Base-by-base conservation (phyloP, 2,329 filamentous ascomycete species). In the Pseudodiploospora longispora region DNA sequence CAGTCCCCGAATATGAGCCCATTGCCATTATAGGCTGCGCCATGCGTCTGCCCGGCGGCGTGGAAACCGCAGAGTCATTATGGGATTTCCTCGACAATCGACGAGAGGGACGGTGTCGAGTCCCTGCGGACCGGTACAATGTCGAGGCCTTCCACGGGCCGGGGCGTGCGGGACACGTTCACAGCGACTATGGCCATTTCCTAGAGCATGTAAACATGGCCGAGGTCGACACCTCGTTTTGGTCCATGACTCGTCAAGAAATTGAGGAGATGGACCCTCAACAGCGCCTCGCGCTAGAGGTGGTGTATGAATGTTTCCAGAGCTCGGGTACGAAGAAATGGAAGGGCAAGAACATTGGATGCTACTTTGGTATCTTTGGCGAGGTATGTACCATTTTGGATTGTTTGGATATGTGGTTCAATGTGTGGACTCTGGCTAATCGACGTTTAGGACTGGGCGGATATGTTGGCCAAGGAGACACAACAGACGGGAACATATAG, bases 251-350 rank as follows among this genome's bases (percentile, higher is more conserved):
- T 9, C 36, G 45, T 1, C 45, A 42, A 4, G 62, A 68, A 42
- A 52, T 59, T 7, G 60, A 63, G 43, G 40, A 47, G 2, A 47
- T 60, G 30, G 66, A 69, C 40, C 65, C 65, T 1, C 62, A 65
- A 28, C 65, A 67, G 42, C 48, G 63, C 3, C 53, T 59, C 8
- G 46, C 62, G n/a, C 53, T 67, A 1, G 63, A 69, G 42, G 56
- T 66, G 4, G 53, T 56, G 4, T 54, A 57, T 6, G 66, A 69
- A 41, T 55, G 51, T 29, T 49, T 68, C 5, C 63, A 68, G 27
- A 51, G 55, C 36, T 60, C 64, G 10, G 65, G 65, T 1, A 51
- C 59, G 32, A 51, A 50, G 4, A 47, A 53, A 27, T 58, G 53
- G 33, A 49, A 52, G 10, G 66, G 64, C 1, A 56, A 52, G 4